phyloP scores from a whole-genome alignment of 306 rosid species.

The Senna tora region DNA sequence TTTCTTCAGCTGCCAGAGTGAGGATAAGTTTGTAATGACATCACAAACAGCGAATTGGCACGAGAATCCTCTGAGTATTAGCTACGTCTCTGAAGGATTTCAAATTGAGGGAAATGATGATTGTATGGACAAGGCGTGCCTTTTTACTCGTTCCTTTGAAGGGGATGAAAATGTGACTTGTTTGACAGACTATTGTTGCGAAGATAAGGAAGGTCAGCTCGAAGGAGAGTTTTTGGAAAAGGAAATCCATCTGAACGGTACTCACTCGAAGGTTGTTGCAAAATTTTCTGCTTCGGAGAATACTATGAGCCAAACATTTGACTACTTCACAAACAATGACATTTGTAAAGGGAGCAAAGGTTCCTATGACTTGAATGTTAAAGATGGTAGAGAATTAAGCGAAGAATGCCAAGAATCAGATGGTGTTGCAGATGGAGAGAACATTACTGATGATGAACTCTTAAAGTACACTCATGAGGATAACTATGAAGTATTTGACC shows the following conservation, averaged over 20 bases:
- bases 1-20: constrained; percentile 68
- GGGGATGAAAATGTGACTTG: constrained; percentile 36
- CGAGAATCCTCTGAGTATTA: constrained; percentile 42
- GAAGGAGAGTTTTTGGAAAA: constrained; percentile 44
- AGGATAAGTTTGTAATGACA: constrained; percentile 87
- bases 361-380: constrained; percentile 43
- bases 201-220: constrained; percentile 33
- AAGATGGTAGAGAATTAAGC: constrained; percentile 36
- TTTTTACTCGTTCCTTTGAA: constrained; percentile 43
- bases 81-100: constrained; percentile 35
- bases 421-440: constrained; percentile 54
- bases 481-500: constrained; percentile 81
- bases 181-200: constrained; percentile 36
- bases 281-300: constrained; percentile 43
- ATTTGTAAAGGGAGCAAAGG: constrained; percentile 40
- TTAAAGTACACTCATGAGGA: constrained; percentile 53
- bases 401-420: constrained; percentile 51
- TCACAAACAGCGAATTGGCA: constrained; percentile 50
- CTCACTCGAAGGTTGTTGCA: constrained; percentile 42
- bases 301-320: constrained; percentile 35
- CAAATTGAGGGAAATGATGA: constrained; percentile 36
- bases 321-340: constrained; percentile 40
- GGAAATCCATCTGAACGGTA: constrained; percentile 48
- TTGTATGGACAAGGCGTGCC: constrained; percentile 60
- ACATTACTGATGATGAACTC: constrained; percentile 59